phyloP scores from a whole-genome alignment of 192 early-diverging fungal genomes.

The Umbelopsis vinacea region DNA sequence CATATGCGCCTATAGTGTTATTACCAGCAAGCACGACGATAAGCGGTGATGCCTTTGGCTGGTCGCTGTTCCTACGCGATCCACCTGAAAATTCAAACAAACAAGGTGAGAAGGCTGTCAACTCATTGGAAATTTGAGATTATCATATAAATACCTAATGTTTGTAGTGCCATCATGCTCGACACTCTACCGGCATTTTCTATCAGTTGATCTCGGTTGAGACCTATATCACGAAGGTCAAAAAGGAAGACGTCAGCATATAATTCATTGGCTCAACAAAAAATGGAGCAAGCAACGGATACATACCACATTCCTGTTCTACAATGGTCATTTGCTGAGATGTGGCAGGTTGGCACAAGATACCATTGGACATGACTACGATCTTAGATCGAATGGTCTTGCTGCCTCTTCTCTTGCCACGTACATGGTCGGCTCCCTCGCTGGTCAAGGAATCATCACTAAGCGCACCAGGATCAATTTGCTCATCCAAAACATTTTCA shows the following conservation, averaged over 20 bases:
- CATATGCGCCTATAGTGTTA: slow-evolving; percentile 72
- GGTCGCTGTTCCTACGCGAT: background rate
- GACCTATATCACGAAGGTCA: slow-evolving; percentile 58
- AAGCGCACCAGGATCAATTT: slow-evolving; percentile 32
- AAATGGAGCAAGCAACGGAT: background rate
- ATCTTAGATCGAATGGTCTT: background rate
- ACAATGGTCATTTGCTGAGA: slow-evolving; percentile 67
- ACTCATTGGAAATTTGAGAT: background rate
- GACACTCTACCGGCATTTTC: slow-evolving; percentile 81
- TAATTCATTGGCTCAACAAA: background rate
- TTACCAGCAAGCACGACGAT: slow-evolving; percentile 75
- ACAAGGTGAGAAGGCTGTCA: background rate
- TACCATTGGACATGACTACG: slow-evolving; percentile 35
- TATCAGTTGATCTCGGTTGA: slow-evolving; percentile 73
- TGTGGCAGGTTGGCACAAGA: slow-evolving; percentile 63
- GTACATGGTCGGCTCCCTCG: background rate
- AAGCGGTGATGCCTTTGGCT: background rate
- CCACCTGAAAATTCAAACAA: background rate
- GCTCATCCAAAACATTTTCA: slow-evolving; percentile 72
- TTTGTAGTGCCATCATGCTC: slow-evolving; percentile 74
- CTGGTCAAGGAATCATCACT: slow-evolving; percentile 23
- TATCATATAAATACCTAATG: slow-evolving; percentile 39
- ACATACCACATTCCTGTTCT: slow-evolving; percentile 51
- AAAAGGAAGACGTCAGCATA: background rate
- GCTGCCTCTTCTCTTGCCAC: slow-evolving; percentile 1